A percentile compares a stretch with the other conserved stretches of the same genome.
phyloP scores from a whole-genome alignment of 2,329 filamentous ascomycete species.

The Microcyclosporella mali region DNA sequence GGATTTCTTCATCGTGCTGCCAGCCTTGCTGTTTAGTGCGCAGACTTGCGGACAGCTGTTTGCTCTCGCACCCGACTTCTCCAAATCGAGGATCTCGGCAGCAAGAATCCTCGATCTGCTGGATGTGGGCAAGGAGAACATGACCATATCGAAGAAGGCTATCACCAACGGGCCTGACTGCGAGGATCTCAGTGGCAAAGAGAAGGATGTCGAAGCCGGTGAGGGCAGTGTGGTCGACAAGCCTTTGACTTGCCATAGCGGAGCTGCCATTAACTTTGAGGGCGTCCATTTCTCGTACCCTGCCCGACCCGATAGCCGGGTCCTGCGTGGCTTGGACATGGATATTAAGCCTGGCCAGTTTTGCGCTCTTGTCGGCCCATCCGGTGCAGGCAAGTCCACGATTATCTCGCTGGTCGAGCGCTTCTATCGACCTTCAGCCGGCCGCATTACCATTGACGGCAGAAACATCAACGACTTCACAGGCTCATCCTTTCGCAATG shows the following conservation, averaged over 20 bases:
- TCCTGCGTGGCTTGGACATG: constrained; percentile 41
- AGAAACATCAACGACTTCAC: constrained; percentile 34
- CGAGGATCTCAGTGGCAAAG: not conserved
- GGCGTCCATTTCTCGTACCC: constrained; percentile 62
- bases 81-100: constrained; percentile 57
- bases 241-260: constrained; percentile 5
- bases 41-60: constrained; percentile 71
- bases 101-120: constrained; percentile 48
- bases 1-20: constrained; percentile 67
- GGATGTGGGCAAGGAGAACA: constrained; percentile 27
- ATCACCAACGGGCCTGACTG: constrained; percentile 3
- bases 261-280: constrained; percentile 45
- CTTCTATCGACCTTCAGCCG: constrained; percentile 58
- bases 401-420: constrained; percentile 37
- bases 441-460: constrained; percentile 53
- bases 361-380: constrained; percentile 38
- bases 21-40: constrained; percentile 65
- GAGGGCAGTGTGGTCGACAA: not conserved
- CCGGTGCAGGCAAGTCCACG: constrained; percentile 38
- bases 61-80: constrained; percentile 67
- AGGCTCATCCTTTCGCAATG: constrained; percentile 36
- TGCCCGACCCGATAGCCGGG: constrained; percentile 51
- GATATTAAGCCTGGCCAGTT: constrained; percentile 34
- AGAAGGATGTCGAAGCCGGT: constrained; percentile 9
- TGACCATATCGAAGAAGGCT: constrained; percentile 5